These are phyloP conservation scores for Fusarium euwallaceae DNA, from an alignment of 2,329 filamentous ascomycete genomes.

Conservation along the genomic window DNA sequence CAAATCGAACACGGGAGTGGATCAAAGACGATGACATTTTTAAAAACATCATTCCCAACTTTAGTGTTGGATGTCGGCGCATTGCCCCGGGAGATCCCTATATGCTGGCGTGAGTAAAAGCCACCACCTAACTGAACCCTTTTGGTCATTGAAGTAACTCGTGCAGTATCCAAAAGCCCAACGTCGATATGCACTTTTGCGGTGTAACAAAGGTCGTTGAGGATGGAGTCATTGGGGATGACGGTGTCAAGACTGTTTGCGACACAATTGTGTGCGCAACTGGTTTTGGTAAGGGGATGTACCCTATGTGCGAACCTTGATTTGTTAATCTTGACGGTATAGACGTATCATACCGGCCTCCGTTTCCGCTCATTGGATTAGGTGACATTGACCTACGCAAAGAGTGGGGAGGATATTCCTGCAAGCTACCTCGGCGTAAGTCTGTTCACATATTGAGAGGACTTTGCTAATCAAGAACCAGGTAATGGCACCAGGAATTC, in stretches of 20 bases:
- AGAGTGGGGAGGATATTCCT: neutral
- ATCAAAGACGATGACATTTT: neutral
- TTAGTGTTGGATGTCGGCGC: neutral
- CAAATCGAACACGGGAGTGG: neutral
- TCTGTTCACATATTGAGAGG: neutral
- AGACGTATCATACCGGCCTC: neutral
- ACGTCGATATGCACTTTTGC: neutral
- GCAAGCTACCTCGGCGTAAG: neutral
- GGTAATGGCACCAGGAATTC: neutral
- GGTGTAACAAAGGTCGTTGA: neutral
- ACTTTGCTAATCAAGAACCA: neutral
- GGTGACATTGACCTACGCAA: neutral
- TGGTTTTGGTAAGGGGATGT: neutral
- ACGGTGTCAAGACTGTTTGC: neutral
- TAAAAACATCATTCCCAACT: neutral
- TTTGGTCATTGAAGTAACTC: neutral
- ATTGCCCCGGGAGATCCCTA: neutral
- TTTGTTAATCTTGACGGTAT: neutral
- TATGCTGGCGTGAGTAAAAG: neutral
- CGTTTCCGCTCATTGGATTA: neutral
- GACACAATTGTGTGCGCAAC: neutral
- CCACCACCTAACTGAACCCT: neutral
- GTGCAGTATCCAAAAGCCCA: neutral
- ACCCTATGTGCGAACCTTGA: neutral
- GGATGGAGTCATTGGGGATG: neutral